A percentile compares a stretch with the other conserved stretches of the same genome.
phyloP scores from a whole-genome alignment of 2,329 filamentous ascomycete genomes.

The Aspergillus viridinutans region DNA sequence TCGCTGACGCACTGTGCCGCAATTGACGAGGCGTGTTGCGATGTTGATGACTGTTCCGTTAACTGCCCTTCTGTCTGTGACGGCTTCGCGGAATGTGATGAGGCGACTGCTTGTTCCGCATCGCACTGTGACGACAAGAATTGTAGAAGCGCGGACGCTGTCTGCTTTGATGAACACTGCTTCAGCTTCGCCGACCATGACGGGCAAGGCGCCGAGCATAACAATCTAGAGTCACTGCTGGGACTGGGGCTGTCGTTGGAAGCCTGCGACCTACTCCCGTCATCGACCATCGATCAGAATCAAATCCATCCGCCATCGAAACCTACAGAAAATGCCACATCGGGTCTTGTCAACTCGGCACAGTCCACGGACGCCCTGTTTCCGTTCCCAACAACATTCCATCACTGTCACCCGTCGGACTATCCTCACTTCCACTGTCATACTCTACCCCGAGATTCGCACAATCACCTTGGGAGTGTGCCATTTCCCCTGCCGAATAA shows the following conservation, averaged over 20 bases:
- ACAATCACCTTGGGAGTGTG: constrained; percentile 18
- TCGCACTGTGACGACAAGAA: constrained; percentile 26
- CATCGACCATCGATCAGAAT: constrained; percentile 16
- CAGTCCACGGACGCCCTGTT: constrained; percentile 16
- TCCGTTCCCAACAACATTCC: constrained; percentile 18
- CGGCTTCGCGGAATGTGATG: constrained; percentile 39
- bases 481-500: constrained; percentile 24
- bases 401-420: constrained; percentile 22
- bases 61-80: constrained; percentile 40
- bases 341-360: constrained; percentile 11
- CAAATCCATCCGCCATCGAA: constrained; percentile 19
- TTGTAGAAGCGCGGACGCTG: constrained; percentile 27
- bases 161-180: constrained; percentile 39
- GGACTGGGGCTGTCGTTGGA: constrained; percentile 31
- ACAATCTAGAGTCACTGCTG: constrained; percentile 28
- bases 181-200: constrained; percentile 17
- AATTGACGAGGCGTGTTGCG: constrained; percentile 36
- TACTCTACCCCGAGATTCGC: constrained; percentile 27
- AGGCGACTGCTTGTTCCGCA: constrained; percentile 34
- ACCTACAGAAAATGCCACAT: constrained; percentile 12
- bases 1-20: constrained; percentile 21
- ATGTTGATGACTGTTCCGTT: constrained; percentile 35
- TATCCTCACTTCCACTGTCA: constrained; percentile 27
- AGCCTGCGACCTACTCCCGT: constrained; percentile 22
- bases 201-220: constrained; percentile 21